Base-by-base conservation (phyloP, 1,284 basidiomycete species). In the Pyrrhoderma noxium region DNA sequence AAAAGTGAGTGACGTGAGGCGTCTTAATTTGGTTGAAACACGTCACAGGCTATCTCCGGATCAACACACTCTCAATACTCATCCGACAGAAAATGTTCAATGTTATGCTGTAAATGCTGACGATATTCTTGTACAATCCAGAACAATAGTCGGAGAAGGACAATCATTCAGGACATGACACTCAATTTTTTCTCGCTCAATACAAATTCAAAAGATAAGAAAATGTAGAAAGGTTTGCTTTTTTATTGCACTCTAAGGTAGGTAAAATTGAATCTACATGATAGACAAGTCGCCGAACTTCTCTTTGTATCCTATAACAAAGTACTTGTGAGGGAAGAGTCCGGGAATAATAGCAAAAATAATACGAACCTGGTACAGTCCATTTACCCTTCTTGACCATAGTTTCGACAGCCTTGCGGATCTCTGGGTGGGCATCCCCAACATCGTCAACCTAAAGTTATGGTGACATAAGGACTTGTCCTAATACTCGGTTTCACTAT, bases 381-480 rank as follows among this genome's bases (percentile, higher is more conserved):
- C 93, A 99, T 76, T 98, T 98, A 71, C 96, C 96, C 77, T 99
- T 96, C 81, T 90, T 87, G 64, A 98, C 70, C 93, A 98, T 98
- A 62, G 83, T 93, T 75, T 98, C 93, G 61, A 97, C 91, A 45
- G 91, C 84, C 71, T 96, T 84, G 48, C 78, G 73, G 67, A 99
- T 87, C 70, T 93, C 91, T 45, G 96, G 96, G 68, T 94, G 88
- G 47, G 96, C 95, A 58, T 85, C 77, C 60, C 87, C 84, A 61
- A 99, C 90, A 61, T 99, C 96, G 62, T 89, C 85, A 58, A 84
- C 75, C 91, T 93, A 59, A 31, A n/a, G n/a, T n/a, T n/a, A n/a
- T n/a, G n/a, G n/a, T n/a, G n/a, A 34, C 40, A 3, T 40, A 21
- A 45, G 8, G 47, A 37, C 4, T 19, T 21, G 34, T 22, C 44